Evolutionary conservation across 257 asterid species (phyloP).

Genomic region (Solanum appendiculatum): DNA sequence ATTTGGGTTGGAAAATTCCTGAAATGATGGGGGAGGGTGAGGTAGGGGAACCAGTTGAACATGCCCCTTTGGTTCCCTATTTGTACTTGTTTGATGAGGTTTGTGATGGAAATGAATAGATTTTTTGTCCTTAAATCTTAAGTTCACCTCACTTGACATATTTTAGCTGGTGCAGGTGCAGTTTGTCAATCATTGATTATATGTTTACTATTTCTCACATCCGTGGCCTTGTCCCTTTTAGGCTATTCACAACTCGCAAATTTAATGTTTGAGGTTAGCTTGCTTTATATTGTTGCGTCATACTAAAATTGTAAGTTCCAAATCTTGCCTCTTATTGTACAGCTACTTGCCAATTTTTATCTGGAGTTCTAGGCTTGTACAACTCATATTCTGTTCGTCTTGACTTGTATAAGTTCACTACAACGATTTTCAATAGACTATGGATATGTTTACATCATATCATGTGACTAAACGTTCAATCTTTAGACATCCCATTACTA

Average conservation of each 20-base stretch:
- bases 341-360: background rate
- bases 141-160: background rate
- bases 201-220: background rate
- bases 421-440: background rate
- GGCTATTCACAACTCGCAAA: background rate
- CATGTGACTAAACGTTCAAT: background rate
- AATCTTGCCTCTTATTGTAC: background rate
- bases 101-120: conserved; percentile 21
- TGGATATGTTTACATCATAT: background rate
- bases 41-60: conserved; percentile 23
- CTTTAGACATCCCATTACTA: background rate
- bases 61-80: conserved; percentile 26
- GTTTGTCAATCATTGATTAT: background rate
- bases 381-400: background rate
- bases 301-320: background rate
- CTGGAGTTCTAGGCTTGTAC: background rate
- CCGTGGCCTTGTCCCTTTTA: background rate
- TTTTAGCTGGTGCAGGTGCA: background rate
- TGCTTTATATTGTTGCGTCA: background rate
- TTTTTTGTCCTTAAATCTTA: background rate
- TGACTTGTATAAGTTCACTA: background rate
- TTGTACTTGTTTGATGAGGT: conserved; percentile 53
- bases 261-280: background rate
- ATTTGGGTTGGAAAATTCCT: conserved; percentile 46
- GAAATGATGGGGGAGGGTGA: conserved; percentile 17